Evolutionary conservation across 768 basidiomycete species (phyloP).

Genomic region (Amyloporia xantha): DNA sequence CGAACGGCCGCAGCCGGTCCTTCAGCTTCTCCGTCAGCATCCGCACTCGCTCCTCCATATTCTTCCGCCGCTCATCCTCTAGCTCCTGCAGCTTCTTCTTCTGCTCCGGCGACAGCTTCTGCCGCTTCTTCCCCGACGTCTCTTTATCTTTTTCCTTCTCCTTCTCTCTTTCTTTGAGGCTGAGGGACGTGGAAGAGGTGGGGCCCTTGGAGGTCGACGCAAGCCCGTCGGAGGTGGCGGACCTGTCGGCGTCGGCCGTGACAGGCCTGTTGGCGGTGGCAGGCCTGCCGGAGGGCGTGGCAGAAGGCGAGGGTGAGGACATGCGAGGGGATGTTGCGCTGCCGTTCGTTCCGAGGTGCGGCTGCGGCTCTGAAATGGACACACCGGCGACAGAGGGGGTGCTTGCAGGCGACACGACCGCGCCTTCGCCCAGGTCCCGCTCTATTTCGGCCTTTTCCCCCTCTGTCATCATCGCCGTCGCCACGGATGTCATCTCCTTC

Average conservation of each 20-base stretch:
- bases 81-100: slow-evolving; percentile 76
- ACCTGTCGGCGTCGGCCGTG: slow-evolving; percentile 5
- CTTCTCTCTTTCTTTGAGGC: slow-evolving; percentile 20
- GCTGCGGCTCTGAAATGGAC: slow-evolving; percentile 12
- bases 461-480: slow-evolving; percentile 83
- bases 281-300: neutral
- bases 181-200: slow-evolving; percentile 19
- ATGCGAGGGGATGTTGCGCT: slow-evolving; percentile 1
- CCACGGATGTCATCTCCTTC: slow-evolving; percentile 86
- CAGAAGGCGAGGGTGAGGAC: slow-evolving; percentile 1
- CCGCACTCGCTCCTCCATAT: slow-evolving; percentile 72
- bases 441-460: slow-evolving; percentile 90
- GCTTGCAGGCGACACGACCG: slow-evolving; percentile 20
- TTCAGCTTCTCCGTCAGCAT: slow-evolving; percentile 71
- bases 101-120: slow-evolving; percentile 74
- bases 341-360: slow-evolving; percentile 3
- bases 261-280: slow-evolving; percentile 3
- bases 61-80: slow-evolving; percentile 74
- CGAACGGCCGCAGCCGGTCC: slow-evolving; percentile 83
- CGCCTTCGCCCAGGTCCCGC: slow-evolving; percentile 52
- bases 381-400: slow-evolving; percentile 21
- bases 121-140: slow-evolving; percentile 30
- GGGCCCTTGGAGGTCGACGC: slow-evolving; percentile 8
- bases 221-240: slow-evolving; percentile 5
- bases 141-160: slow-evolving; percentile 30